Conservation (phyloP, 1,139 yeast genomes). For the Lipomyces yarrowii region DNA sequence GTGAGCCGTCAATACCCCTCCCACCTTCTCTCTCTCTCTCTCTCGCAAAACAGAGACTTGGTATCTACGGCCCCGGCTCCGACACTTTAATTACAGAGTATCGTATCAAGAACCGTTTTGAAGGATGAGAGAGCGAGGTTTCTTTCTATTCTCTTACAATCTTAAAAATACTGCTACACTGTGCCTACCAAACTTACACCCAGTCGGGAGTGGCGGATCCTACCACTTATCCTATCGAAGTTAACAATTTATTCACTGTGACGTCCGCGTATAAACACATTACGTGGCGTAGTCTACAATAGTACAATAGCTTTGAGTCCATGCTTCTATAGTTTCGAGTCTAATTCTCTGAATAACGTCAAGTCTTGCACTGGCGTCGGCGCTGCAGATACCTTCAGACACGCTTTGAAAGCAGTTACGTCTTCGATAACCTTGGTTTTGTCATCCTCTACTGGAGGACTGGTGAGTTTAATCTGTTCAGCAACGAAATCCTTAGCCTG, state of each 20-base stretch:
- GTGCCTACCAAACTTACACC: too few relatives aligned
- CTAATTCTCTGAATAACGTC: conserved; percentile 37
- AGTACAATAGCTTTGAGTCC: background rate
- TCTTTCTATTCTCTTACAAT: too few relatives aligned
- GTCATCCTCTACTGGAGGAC: conserved; percentile 25
- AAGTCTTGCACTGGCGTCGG: conserved; percentile 42
- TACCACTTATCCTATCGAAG: background rate
- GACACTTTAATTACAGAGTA: too few relatives aligned
- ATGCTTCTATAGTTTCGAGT: conserved; percentile 37
- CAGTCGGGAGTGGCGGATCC: too few relatives aligned
- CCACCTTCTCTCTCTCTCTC: too few relatives aligned
- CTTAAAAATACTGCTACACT: too few relatives aligned
- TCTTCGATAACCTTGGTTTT: conserved; percentile 31
- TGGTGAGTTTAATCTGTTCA: conserved; percentile 21
- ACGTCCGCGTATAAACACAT: background rate
- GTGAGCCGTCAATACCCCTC: too few relatives aligned
- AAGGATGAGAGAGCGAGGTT: too few relatives aligned
- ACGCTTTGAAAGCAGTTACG: conserved; percentile 38
- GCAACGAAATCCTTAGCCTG: conserved; percentile 16
- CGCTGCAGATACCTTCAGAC: conserved; percentile 40
- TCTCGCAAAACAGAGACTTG: too few relatives aligned
- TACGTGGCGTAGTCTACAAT: background rate
- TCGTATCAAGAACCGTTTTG: too few relatives aligned
- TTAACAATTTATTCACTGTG: background rate
- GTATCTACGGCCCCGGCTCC: too few relatives aligned